Percentiles rank a stretch among this genome's conserved stretches.
These are phyloP conservation scores for Hymenoscyphus fraxineus DNA, from an alignment of 2,329 filamentous ascomycete genomes.

Conservation along the genomic window DNA sequence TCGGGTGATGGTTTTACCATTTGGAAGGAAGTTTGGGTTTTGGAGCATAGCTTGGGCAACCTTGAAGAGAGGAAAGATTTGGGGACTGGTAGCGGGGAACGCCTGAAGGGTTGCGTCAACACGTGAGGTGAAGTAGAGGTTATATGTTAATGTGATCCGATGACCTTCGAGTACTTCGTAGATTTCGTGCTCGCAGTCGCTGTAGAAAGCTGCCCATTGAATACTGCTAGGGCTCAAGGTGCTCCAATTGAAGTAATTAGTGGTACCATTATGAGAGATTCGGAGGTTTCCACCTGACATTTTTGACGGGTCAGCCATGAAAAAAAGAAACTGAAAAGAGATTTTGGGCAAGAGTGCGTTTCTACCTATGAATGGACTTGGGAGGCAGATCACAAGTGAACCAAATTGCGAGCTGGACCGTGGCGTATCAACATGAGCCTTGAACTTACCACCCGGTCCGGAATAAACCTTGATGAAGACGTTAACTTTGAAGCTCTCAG, in stretches of 20 bases:
- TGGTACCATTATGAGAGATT: slow-evolving; percentile 5
- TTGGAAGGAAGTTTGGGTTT: not conserved
- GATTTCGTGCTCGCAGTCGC: slow-evolving; percentile 52
- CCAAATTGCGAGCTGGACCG: slow-evolving; percentile 46
- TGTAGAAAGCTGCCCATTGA: slow-evolving; percentile 51
- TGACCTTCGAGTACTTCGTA: slow-evolving; percentile 47
- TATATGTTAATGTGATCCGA: slow-evolving; percentile 56
- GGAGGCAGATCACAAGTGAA: slow-evolving; percentile 50
- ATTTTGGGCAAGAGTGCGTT: not conserved
- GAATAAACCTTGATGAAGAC: slow-evolving; percentile 44
- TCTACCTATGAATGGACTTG: slow-evolving; percentile 30
- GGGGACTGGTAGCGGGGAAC: not conserved
- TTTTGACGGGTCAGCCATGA: not conserved
- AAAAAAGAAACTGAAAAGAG: not conserved
- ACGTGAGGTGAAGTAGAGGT: slow-evolving; percentile 42
- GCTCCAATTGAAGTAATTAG: slow-evolving; percentile 9
- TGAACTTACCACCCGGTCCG: slow-evolving; percentile 49
- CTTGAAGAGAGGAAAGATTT: slow-evolving; percentile 2
- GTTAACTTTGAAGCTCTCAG: not conserved
- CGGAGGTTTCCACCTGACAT: slow-evolving; percentile 4
- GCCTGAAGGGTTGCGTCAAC: not conserved
- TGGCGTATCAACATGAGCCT: slow-evolving; percentile 51
- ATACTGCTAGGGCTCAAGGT: slow-evolving; percentile 18
- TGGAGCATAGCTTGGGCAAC: not conserved
- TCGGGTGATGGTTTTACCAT: not conserved